Conservation (phyloP, 805 yeast genomes). For the Cyberlindnera sargentensis region DNA sequence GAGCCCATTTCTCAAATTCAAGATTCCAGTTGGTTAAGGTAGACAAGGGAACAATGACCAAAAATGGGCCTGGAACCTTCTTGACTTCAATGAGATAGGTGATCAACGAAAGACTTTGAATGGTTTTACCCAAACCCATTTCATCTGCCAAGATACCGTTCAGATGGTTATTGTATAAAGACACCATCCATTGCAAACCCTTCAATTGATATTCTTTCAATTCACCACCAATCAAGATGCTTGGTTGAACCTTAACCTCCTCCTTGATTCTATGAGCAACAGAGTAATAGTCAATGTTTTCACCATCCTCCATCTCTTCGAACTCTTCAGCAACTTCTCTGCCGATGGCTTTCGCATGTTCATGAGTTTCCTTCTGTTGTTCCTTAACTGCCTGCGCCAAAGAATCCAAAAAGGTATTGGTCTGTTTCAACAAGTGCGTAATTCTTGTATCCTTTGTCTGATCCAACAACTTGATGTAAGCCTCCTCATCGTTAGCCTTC, state of each 20-base stretch:
- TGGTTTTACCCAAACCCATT: slow-evolving; percentile 98
- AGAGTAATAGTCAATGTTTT: slow-evolving; percentile 70
- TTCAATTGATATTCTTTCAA: slow-evolving; percentile 80
- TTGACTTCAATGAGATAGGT: slow-evolving; percentile 66
- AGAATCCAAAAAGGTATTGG: slow-evolving; percentile 70
- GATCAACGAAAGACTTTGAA: slow-evolving; percentile 71
- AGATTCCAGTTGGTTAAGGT: slow-evolving; percentile 81
- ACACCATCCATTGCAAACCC: slow-evolving; percentile 99
- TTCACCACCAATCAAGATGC: slow-evolving; percentile 66
- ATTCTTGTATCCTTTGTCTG: slow-evolving; percentile 85
- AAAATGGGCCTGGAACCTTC: slow-evolving; percentile 58
- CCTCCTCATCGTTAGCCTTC: slow-evolving; percentile 85
- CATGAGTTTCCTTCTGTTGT: slow-evolving; percentile 55
- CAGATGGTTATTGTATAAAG: slow-evolving; percentile 85
- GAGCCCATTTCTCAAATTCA: slow-evolving; percentile 88
- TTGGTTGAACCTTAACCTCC: slow-evolving; percentile 57
- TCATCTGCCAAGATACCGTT: slow-evolving; percentile 98
- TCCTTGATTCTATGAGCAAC: slow-evolving; percentile 76
- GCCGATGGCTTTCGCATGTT: slow-evolving; percentile 29
- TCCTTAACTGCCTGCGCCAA: slow-evolving; percentile 72
- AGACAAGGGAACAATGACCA: slow-evolving; percentile 78
- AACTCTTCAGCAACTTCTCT: slow-evolving; percentile 22
- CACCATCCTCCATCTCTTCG: slow-evolving; percentile 42
- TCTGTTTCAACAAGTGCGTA: slow-evolving; percentile 74
- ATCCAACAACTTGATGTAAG: slow-evolving; percentile 74